Base-by-base conservation (phyloP, 1,139 yeast genomes). In the Eremothecium cymbalariae region DNA sequence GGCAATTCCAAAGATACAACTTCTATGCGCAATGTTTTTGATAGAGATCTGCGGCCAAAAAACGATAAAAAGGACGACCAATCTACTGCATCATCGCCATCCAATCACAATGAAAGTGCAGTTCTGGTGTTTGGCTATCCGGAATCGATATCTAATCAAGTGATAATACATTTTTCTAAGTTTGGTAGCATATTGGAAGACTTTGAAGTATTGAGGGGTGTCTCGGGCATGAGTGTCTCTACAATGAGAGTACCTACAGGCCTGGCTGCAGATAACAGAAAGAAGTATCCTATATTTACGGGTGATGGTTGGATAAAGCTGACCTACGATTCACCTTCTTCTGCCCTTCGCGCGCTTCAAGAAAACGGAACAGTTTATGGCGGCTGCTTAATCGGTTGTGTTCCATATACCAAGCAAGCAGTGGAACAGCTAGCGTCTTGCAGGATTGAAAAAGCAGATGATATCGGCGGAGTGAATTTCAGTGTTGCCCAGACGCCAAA, bases 81-180 rank as follows among this genome's bases (percentile, higher is more conserved):
- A 22, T 40, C 47, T 33, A 40, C 36, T 11, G 43, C 28, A 51
- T 23, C 19, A 36, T 44, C 12, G 56, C 55, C 39, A 57, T 63
- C 8, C 44, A 58, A 38, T 44, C 46, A 45, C 34, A 58, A 60
- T 20, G 83, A 75, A 40, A 65, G 75, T 31, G 84, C 94, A 0
- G 82, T 90, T 2, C 62, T 86, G 27, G 85, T 88, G 8, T 86
- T 84, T 60, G 97, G 97, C 1, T 88, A 84, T 56, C 86, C 94
- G 1, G 90, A 88, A 49, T 67, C 74, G 3, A 65, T 78, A 44
- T 74, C 93, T 4, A 68, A 70, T 30, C 70, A 72, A 26, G 74
- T 90, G 1, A 70, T 90, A 30, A 72, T 73, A 34, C 84, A 79
- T 57, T 90, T 88, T 52, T 68, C 78, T 28, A 80, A 80, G 46